A percentile compares a stretch with the other conserved stretches of the same genome.
Evolutionary conservation across 1,284 basidiomycete species (phyloP).

Genomic region (Apiotrichum sp.): DNA sequence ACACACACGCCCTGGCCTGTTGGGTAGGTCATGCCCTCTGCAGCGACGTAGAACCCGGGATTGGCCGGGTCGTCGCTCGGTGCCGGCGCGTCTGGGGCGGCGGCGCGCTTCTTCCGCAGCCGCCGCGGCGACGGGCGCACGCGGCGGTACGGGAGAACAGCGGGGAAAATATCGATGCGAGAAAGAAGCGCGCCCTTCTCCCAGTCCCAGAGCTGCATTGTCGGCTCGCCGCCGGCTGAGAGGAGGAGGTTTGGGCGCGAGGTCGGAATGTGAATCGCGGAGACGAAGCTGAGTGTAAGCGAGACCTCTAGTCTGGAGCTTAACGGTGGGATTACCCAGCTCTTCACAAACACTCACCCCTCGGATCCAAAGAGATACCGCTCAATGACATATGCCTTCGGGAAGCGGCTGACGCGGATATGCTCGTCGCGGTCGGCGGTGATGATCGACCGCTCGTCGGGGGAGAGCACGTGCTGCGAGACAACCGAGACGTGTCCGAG

Average conservation of each 20-base stretch:
- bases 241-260: conserved; percentile 56
- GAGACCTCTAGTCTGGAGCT: no score
- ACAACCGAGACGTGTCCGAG: conserved; percentile 72
- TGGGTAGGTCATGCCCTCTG: conserved; percentile 38
- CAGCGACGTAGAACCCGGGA: conserved; percentile 33
- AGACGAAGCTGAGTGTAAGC: conserved; percentile 73
- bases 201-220: conserved; percentile 76
- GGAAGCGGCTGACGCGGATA: conserved; percentile 82
- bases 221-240: conserved; percentile 79
- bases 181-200: conserved; percentile 54
- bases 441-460: conserved; percentile 66
- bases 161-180: conserved; percentile 55
- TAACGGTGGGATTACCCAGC: no score
- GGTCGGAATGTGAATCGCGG: conserved; percentile 64
- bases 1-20: conserved; percentile 41
- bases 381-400: conserved; percentile 74
- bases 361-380: conserved; percentile 75
- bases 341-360: conserved; percentile 64
- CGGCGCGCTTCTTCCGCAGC: conserved; percentile 18
- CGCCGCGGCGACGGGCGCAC: conserved; percentile 46
- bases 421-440: conserved; percentile 90
- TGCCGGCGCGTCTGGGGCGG: conserved; percentile 51
- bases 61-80: conserved; percentile 16
- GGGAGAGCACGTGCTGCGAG: conserved; percentile 62
- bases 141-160: conserved; percentile 59